These are phyloP conservation scores for Amaranthus hypochondriacus DNA, from an alignment of 148 eudicot genomes.

Conservation along the genomic window DNA sequence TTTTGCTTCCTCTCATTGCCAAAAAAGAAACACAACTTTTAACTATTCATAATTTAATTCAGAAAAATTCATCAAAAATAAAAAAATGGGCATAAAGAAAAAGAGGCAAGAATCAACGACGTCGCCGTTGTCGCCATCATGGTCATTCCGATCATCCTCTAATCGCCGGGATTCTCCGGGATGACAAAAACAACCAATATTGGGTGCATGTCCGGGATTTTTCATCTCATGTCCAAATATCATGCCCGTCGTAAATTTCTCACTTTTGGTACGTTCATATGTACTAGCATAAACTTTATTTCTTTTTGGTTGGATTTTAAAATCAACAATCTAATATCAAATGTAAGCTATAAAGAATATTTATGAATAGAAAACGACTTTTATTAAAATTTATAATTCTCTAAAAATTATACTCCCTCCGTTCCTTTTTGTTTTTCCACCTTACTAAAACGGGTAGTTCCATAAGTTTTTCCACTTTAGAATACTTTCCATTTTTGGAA, in stretches of 20 bases:
- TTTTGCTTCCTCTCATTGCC: neutral
- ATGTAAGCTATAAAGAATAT: too few species aligned
- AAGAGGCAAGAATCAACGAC: slow-evolving; percentile 14
- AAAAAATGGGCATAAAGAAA: slow-evolving; percentile 15
- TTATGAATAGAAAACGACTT: too few species aligned
- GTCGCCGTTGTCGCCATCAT: slow-evolving; percentile 18
- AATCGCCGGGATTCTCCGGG: slow-evolving; percentile 28
- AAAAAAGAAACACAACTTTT: neutral
- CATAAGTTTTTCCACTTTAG: too few species aligned
- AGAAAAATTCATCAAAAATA: neutral
- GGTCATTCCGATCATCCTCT: slow-evolving; percentile 28
- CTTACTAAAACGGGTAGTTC: too few species aligned
- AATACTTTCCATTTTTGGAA: too few species aligned
- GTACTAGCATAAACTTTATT: too few species aligned
- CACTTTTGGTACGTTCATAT: slow-evolving; percentile 41
- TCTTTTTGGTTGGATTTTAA: too few species aligned
- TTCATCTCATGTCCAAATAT: slow-evolving; percentile 59
- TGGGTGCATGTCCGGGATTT: slow-evolving; percentile 81
- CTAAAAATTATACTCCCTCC: too few species aligned
- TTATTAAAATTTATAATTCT: too few species aligned
- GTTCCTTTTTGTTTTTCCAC: too few species aligned
- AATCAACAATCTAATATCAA: too few species aligned
- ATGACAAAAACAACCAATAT: slow-evolving; percentile 28
- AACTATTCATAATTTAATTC: too few species aligned
- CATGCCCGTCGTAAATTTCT: slow-evolving; percentile 58